Conservation (phyloP, 306 rosid species). For the Vigna hirtella region DNA sequence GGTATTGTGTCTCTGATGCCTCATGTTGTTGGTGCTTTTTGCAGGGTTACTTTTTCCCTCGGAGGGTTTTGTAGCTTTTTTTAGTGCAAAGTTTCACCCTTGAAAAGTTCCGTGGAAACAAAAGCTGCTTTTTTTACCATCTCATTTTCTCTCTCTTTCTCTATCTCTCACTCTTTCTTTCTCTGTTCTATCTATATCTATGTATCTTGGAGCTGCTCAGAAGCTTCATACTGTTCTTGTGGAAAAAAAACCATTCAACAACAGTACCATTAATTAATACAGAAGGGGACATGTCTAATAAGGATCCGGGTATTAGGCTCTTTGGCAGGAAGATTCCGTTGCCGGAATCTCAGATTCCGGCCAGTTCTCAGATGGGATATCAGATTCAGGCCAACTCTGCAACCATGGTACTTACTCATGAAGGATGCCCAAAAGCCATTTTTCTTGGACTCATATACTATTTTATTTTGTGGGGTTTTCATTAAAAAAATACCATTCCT, state of each 20-base stretch:
- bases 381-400: conserved; percentile 50
- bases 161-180: conserved; percentile 30
- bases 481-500: not conserved
- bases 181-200: conserved; percentile 38
- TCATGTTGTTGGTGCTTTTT: conserved; percentile 56
- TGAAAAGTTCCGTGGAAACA: conserved; percentile 39
- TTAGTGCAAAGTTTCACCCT: conserved; percentile 38
- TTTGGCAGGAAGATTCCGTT: conserved; percentile 70
- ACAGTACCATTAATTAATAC: conserved; percentile 16
- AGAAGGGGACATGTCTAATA: conserved; percentile 40
- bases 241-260: not conserved
- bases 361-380: conserved; percentile 34
- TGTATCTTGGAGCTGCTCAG: conserved; percentile 25
- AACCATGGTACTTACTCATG: conserved; percentile 46
- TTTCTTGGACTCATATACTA: not conserved
- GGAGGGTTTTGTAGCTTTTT: conserved; percentile 37
- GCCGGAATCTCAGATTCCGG: conserved; percentile 56
- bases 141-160: not conserved
- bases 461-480: not conserved
- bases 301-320: conserved; percentile 69
- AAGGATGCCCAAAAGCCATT: not conserved
- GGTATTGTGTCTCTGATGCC: conserved; percentile 31
- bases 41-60: conserved; percentile 46
- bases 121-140: conserved; percentile 30
- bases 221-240: conserved; percentile 31